Conservation (phyloP, 768 basidiomycete species). For the Glaciozyma martinii region DNA sequence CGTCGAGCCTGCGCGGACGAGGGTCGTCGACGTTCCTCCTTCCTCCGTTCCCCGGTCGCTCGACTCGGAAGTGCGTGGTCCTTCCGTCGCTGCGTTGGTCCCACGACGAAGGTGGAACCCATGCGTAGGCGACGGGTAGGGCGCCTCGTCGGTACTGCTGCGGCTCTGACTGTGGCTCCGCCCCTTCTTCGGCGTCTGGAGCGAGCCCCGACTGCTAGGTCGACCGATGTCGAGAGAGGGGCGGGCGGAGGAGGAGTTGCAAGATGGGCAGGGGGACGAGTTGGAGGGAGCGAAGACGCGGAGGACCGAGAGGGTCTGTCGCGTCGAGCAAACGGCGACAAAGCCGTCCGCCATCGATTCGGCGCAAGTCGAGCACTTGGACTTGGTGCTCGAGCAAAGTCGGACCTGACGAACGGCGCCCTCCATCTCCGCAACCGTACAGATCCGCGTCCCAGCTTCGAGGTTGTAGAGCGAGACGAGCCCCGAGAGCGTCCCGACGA, state of each 20-base stretch:
- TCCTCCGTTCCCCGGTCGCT: background rate
- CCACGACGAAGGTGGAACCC: background rate
- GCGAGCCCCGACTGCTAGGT: slow-evolving; percentile 39
- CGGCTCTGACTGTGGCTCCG: background rate
- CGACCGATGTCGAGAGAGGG: background rate
- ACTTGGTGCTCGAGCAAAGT: slow-evolving; percentile 38
- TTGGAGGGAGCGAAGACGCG: slow-evolving; percentile 48
- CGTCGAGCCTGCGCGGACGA: background rate
- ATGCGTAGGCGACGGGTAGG: slow-evolving; percentile 1
- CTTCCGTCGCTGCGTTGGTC: background rate
- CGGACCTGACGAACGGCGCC: slow-evolving; percentile 56
- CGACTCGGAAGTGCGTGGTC: background rate
- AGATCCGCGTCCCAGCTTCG: slow-evolving; percentile 38
- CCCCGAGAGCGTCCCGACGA: slow-evolving; percentile 18
- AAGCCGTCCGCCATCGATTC: slow-evolving; percentile 60
- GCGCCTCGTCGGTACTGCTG: slow-evolving; percentile 9
- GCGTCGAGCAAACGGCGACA: slow-evolving; percentile 57
- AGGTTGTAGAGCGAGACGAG: slow-evolving; percentile 31
- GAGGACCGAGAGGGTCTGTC: slow-evolving; percentile 56
- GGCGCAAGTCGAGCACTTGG: slow-evolving; percentile 62
- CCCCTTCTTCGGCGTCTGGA: slow-evolving; percentile 54
- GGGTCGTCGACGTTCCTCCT: background rate
- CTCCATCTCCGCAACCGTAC: slow-evolving; percentile 53
- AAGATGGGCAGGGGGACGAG: slow-evolving; percentile 51
- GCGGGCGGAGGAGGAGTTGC: background rate